phyloP scores from a whole-genome alignment of 257 asterid genomes.

The Scutellaria barbata region DNA sequence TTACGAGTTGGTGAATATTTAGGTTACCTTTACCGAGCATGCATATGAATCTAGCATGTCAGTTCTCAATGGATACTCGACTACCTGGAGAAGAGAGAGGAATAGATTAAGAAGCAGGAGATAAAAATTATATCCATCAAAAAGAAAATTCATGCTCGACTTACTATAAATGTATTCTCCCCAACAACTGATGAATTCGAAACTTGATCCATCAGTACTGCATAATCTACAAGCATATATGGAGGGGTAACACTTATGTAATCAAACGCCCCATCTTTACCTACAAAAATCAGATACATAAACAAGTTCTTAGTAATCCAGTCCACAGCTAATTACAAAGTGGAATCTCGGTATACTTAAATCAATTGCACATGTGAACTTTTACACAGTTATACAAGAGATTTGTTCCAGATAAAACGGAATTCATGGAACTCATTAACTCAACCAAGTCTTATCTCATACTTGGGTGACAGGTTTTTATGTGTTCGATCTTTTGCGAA shows the following conservation, averaged over 20 bases:
- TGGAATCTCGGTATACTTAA: not conserved
- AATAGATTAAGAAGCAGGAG: constrained; percentile 10
- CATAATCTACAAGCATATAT: constrained; percentile 82
- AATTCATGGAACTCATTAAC: not conserved
- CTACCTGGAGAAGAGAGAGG: constrained; percentile 57
- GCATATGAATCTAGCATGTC: constrained; percentile 86
- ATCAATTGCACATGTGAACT: not conserved
- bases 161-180: constrained; percentile 83
- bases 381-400: not conserved
- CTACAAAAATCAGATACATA: constrained; percentile 43
- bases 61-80: constrained; percentile 87
- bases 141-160: constrained; percentile 29
- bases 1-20: constrained; percentile 1
- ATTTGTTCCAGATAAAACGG: not conserved
- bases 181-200: constrained; percentile 77
- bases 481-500: not conserved
- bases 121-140: not conserved
- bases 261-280: constrained; percentile 69
- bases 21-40: constrained; percentile 71
- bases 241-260: constrained; percentile 96
- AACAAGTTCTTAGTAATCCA: not conserved
- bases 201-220: constrained; percentile 76
- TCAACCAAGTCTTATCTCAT: not conserved
- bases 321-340: constrained; percentile 2
- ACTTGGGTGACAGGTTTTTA: not conserved